Evolutionary conservation across 805 yeast genomes (phyloP), one percentile per base, ranked within the genome.

Genomic region (Kuraishia capsulata): DNA sequence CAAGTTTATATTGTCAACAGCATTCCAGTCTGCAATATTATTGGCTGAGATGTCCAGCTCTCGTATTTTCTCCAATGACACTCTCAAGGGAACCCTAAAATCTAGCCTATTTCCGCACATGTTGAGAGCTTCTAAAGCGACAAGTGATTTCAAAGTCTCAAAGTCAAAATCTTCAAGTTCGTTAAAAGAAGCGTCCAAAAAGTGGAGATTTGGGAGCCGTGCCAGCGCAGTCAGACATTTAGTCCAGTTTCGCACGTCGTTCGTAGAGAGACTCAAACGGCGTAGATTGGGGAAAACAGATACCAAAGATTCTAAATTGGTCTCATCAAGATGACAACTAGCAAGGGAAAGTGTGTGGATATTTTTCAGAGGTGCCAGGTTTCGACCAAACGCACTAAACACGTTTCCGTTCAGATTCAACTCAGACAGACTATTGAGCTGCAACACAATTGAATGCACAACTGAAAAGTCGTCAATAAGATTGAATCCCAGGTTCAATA

Each of bases 401-500:
- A 68, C 49, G 46, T 76, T 77, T 0, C 84, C 84, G 40, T 75
- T 78, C 33, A 83, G 46, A 31, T 70, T 65, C 24, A 85, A 45
- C 1, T 53, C 50, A 18, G 48, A 42, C 5, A 86, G 44, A 0
- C 43, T 41, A 0, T 68, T 63, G 24, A 78, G 43, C 3, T 47
- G 40, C 3, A 46, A 39, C 0, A 70, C 42, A 11, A 80, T 53
- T 1, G 49, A 44, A 37, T 65, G 48, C 0, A 81, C 50, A 1
- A 54, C 59, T 1, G 50, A 39, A 42, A 78, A 50, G 38, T 64
- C 57, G 17, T 51, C 50, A 30, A 85, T 54, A 35, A 82, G 54
- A 51, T 85, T 81, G 51, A 59, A 72, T 10, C 86, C 69, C 36
- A 87, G 45, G 54, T 82, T 85, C 30, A 87, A 59, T 18, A 56